Evolutionary conservation across 805 yeast species (phyloP).

Genomic region (Ogataea degrootiae): DNA sequence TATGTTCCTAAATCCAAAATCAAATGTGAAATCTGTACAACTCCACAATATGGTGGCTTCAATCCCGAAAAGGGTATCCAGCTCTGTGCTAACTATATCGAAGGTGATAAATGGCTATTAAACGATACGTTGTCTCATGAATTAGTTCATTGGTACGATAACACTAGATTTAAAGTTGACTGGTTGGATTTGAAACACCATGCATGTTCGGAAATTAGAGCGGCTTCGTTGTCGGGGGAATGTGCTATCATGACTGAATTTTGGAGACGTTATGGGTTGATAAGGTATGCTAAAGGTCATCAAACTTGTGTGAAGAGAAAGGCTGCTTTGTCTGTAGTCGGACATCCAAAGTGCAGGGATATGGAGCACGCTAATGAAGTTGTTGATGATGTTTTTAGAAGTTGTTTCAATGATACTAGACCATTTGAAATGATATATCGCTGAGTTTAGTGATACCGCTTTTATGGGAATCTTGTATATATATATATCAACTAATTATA

Average conservation of each 20-base stretch:
- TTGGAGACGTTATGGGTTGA: constrained; percentile 30
- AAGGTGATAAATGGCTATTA: constrained; percentile 62
- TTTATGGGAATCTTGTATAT: constrained; percentile 1
- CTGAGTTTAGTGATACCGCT: constrained; percentile 23
- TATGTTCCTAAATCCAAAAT: constrained; percentile 52
- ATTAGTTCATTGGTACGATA: constrained; percentile 88
- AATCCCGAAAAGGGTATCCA: constrained; percentile 86
- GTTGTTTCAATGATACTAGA: constrained; percentile 91
- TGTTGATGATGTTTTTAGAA: constrained; percentile 85
- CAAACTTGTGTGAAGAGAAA: constrained; percentile 88
- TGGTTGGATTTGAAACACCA: constrained; percentile 85
- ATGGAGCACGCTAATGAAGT: constrained; percentile 70
- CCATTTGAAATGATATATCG: constrained; percentile 92
- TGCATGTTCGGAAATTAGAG: constrained; percentile 95
- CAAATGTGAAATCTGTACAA: constrained; percentile 80
- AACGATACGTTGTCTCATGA: constrained; percentile 94
- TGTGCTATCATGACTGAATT: constrained; percentile 88
- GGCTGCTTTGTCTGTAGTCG: constrained; percentile 78
- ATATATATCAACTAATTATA: not conserved
- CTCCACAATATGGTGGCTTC: constrained; percentile 84
- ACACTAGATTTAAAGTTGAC: constrained; percentile 81
- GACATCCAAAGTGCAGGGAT: constrained; percentile 77
- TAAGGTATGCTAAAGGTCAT: constrained; percentile 57
- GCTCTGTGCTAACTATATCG: constrained; percentile 77
- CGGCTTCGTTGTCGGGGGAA: constrained; percentile 89